Conservation (phyloP, 108 stramenopile genomes). For the Discostella stelligeroides region DNA sequence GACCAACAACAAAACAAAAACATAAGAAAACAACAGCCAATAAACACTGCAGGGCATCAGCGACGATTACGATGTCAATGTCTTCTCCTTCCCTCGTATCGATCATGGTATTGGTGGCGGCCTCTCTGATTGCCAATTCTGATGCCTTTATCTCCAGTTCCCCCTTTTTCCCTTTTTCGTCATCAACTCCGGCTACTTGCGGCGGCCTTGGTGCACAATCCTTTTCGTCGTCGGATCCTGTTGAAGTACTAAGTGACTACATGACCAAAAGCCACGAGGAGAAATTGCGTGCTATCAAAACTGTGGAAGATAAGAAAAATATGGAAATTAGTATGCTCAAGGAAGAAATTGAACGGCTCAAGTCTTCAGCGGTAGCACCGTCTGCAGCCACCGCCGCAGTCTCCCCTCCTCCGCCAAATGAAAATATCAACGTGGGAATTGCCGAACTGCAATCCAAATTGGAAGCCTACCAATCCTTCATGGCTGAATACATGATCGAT, state of each 20-base stretch:
- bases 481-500: slow-evolving; percentile 80
- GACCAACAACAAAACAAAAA: too few relatives aligned
- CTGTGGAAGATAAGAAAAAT: slow-evolving; percentile 70
- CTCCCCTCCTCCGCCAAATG: slow-evolving; percentile 19
- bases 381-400: slow-evolving; percentile 19
- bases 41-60: too few relatives aligned
- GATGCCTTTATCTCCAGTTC: neutral
- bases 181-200: slow-evolving; percentile 12
- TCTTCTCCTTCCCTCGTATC: too few relatives aligned
- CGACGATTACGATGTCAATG: too few relatives aligned
- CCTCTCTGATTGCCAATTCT: too few relatives aligned
- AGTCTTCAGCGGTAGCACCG: slow-evolving; percentile 31
- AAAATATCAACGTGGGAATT: slow-evolving; percentile 27
- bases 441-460: slow-evolving; percentile 60
- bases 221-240: slow-evolving; percentile 21
- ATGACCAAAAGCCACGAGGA: slow-evolving; percentile 86
- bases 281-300: slow-evolving; percentile 68
- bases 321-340: slow-evolving; percentile 72
- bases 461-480: slow-evolving; percentile 69
- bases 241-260: slow-evolving; percentile 63
- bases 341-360: slow-evolving; percentile 54
- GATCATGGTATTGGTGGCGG: too few relatives aligned
- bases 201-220: slow-evolving; percentile 3
- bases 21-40: too few relatives aligned
- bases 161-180: slow-evolving; percentile 20